Conservation (phyloP, 2,329 filamentous ascomycete species). For the Fusarium sp. region DNA sequence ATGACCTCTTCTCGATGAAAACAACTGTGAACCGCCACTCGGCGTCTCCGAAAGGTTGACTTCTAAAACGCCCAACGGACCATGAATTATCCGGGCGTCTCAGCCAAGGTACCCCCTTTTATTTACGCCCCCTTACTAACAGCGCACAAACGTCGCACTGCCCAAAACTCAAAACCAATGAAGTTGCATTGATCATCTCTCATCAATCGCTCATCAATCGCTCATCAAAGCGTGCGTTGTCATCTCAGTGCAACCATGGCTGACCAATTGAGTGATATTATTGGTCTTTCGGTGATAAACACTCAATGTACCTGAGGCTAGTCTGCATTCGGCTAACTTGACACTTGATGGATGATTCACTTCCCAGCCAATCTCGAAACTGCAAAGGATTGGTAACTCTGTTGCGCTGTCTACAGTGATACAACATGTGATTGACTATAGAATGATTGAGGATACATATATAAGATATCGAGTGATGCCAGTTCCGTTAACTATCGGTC, state of each 20-base stretch:
- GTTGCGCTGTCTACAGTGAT: no score
- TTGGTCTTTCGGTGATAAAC: neutral
- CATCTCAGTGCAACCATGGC: neutral
- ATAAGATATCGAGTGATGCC: fast-evolving
- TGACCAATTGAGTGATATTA: neutral
- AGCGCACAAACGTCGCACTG: neutral
- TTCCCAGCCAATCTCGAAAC: neutral
- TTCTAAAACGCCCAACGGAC: neutral
- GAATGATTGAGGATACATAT: neutral
- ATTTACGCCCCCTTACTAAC: neutral
- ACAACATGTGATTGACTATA: fast-evolving
- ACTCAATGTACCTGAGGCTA: neutral
- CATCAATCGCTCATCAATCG: neutral
- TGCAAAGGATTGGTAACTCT: neutral
- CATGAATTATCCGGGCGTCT: neutral
- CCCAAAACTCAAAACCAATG: neutral
- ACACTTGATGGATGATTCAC: neutral
- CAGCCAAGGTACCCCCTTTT: neutral
- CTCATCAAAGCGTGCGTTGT: neutral
- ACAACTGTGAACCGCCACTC: neutral
- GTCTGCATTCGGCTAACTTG: neutral
- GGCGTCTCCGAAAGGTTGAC: neutral
- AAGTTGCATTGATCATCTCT: neutral
- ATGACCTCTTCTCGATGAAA: neutral
- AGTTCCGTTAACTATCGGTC: fast-evolving